Base-by-base conservation (phyloP, 2,329 filamentous ascomycete species). In the Fusarium stilboides region DNA sequence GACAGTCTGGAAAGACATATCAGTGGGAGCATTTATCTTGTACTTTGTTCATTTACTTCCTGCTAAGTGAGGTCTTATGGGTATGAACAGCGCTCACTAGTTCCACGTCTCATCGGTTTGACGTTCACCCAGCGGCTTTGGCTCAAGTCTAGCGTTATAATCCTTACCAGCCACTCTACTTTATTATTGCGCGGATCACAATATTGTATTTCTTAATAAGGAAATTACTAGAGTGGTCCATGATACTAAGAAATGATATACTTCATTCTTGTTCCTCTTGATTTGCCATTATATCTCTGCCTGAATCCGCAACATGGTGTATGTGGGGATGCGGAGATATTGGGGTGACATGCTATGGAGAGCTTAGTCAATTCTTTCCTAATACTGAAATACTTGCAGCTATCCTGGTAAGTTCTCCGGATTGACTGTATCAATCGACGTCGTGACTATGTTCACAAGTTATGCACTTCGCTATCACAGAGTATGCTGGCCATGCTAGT, bases 271-370 rank as follows among this genome's bases (percentile, higher is more conserved):
- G 28, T 20, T 24, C 17, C 26, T 36, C 49, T 54, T 68, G 49
- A 60, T 65, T 65, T 56, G 37, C 43, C n/a, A 40, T 61, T 20
- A 26, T 33, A 36, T 47, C n/a, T 51, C 37, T 50, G 39, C 50
- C 43, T 51, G 36, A 22, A 49, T 40, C 33, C 42, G 13, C 45
- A 42, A 20, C 33, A 33, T 31, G 42, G 46, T 50, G 24, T 28
- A 52, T 50, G 66, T 70, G 66, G 66, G 40, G 62, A 51, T 52
- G 40, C 31, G n/a, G 42, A 66, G 56, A 58, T 62, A 63, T 58
- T 50, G 39, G 50, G 58, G 22, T 70, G 62, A 63, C 62, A 63
- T 63, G 15, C 46, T 51, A 51, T 31, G 37, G 34, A 22, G 47
- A 43, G 10, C 33, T 19, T 40, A 13, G 45, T n/a, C 43, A 22